Conservation (phyloP, 2,329 filamentous ascomycete species). For the Metarhizium guizhouense region DNA sequence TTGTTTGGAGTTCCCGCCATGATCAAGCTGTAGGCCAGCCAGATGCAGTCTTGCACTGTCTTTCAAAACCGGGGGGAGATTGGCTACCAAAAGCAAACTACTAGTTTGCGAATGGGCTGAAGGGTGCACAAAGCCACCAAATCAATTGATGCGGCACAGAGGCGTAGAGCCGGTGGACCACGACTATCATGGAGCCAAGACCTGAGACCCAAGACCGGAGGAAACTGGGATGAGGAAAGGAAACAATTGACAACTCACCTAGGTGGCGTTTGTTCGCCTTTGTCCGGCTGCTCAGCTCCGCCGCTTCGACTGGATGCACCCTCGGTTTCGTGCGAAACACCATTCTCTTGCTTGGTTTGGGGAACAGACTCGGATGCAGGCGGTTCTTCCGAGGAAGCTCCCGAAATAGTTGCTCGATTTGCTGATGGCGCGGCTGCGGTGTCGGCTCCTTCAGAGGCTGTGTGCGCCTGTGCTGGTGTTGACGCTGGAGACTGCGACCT, state of each 20-base stretch:
- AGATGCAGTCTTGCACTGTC: neutral
- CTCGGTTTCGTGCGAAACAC: neutral
- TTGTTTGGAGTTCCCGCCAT: neutral
- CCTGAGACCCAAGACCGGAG: neutral
- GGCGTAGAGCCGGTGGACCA: neutral
- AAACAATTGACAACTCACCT: constrained; percentile 5
- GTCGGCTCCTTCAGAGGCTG: neutral
- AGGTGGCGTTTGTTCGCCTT: constrained; percentile 1
- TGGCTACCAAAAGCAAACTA: neutral
- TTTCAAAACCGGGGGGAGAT: neutral
- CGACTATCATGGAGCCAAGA: neutral
- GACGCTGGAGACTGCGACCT: constrained; percentile 4
- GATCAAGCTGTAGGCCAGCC: neutral
- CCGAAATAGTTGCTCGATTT: neutral
- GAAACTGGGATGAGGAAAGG: neutral
- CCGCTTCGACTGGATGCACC: neutral
- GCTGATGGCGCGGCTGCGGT: neutral
- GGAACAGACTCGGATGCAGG: neutral
- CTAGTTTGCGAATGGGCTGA: neutral
- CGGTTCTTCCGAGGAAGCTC: constrained; percentile 1
- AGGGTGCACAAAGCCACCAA: neutral
- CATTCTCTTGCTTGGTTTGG: constrained; percentile 1
- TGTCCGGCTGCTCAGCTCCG: neutral
- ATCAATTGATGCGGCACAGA: neutral
- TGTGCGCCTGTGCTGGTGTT: neutral